Evolutionary conservation across 805 yeast genomes (phyloP), one percentile per base, ranked within the genome.

Genomic region (Schizosaccharomyces octosporus): DNA sequence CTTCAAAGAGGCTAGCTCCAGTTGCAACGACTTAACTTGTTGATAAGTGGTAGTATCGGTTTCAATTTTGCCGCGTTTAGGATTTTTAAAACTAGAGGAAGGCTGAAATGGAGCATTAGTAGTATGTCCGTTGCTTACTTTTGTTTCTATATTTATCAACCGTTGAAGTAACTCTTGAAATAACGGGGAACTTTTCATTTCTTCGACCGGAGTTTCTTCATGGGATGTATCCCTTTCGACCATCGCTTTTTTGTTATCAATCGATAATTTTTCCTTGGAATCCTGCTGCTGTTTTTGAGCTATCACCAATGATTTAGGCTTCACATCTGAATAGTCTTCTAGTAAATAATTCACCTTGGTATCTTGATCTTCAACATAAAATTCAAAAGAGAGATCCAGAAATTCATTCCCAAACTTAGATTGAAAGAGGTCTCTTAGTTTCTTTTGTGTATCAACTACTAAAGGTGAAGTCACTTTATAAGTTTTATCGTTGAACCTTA

Each of bases 331-430:
- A 17, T 19, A 29, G 36, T 51, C 57, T 29, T 51, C 57, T 6
- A 51, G 15, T 17, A 51, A 29, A 51, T 51, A 51, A 27, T 7
- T 27, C n/a, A 51, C 27, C n/a, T 51, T 21, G 11, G 57, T 51
- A 4, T 51, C 57, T 13, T 21, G 7, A 17, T 51, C 57, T 24
- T 29, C 36, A 51, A 51, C 27, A 9, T 51, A 17, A 24, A 51
- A 29, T 21, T 51, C 57, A 29, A 6, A 21, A 7, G 57, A 17
- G 27, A 24, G 4, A 29, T 29, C 57, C 7, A 7, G 1, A 24
- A 51, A 51, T 6, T 21, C 48, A 57, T 17, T 36, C 27, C 31
- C 36, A 57, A 32, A 83, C 68, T 90, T 36, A 3, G 51, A 19
- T 17, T 45, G 51, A 45, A 19, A 45, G 11, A 45, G 51, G 51